Base-by-base conservation (phyloP, 2,329 filamentous ascomycete genomes). In the Aspergillus caelatus region DNA sequence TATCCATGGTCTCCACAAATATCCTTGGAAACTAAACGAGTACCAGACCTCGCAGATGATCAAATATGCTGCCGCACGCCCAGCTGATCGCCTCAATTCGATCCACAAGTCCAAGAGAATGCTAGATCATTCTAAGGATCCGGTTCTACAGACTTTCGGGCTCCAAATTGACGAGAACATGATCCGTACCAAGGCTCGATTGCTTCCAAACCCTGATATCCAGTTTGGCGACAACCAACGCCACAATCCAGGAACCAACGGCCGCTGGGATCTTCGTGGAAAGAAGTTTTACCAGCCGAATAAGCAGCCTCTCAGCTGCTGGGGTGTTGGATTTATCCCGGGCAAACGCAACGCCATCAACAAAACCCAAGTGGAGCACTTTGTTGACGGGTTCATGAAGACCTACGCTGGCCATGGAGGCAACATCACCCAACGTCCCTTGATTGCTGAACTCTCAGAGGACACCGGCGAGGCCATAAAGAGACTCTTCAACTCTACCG, bases 261-360 rank as follows among this genome's bases (percentile, higher is more conserved):
- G 94, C 39, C 89, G 93, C 28, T 99, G 95, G 95, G 92, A 96
- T 75, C 83, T 98, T 12, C 88, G 92, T 46, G 89, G 88, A 34
- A 93, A 92, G 78, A 89, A 90, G 75, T 97, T 97, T 75, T 83
- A 89, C 14, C 79, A 82, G 58, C 78, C 85, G 4, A 95, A 96
- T 73, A 69, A 78, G 0, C 77, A 81, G 1, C 84, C 86, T 0
- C 83, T 98, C 8, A 82, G 82, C 57, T 85, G 84, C 26, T 99
- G 94, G 94, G 92, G 88, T 6, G 83, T 97, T 30, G 86, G 91
- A 56, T 82, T 88, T 46, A 84, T 93, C 54, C 82, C 86, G 19
- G 81, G 82, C n/a, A 82, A 84, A 34, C 80, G 87, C n/a, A 76
- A 78, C 54, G 76, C 78, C 10, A 74, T 82, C 21, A 80, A 80